These are phyloP conservation scores for Volvox reticuliferus DNA, from an alignment of 139 green algal genomes.

Conservation along the genomic window DNA sequence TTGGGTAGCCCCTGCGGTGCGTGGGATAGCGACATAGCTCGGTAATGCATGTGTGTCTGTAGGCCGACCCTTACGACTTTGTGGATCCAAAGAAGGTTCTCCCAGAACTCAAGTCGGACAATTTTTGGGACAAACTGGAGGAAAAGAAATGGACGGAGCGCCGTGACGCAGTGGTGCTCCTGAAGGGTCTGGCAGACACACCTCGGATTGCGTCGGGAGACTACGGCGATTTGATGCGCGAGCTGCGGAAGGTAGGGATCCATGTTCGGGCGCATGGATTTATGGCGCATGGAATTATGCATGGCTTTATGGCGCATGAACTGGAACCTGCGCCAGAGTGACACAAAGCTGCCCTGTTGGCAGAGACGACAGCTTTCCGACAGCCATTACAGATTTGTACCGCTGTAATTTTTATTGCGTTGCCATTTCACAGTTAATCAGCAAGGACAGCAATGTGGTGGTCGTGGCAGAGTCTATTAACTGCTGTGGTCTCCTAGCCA, in stretches of 20 bases:
- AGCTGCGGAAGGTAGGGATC: conserved; percentile 80
- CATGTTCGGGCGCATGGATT: background rate
- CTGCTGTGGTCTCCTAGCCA: conserved; percentile 71
- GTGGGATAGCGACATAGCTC: too few relatives aligned
- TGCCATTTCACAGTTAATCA: conserved; percentile 42
- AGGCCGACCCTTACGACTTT: conserved; percentile 88
- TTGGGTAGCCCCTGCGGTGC: background rate
- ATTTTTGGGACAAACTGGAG: conserved; percentile 86
- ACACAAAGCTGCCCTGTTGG: too few relatives aligned
- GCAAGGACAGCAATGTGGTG: conserved; percentile 89
- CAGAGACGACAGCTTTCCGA: too few relatives aligned
- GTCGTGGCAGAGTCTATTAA: conserved; percentile 80
- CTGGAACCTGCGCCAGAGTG: too few relatives aligned
- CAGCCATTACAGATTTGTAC: too few relatives aligned
- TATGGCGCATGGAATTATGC: too few relatives aligned
- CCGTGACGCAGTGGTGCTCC: conserved; percentile 74
- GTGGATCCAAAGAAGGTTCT: conserved; percentile 75
- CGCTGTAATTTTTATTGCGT: too few relatives aligned
- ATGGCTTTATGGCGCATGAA: too few relatives aligned
- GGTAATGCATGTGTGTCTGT: background rate
- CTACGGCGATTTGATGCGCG: conserved; percentile 79
- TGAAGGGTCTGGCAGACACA: conserved; percentile 71
- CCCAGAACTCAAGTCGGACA: conserved; percentile 55
- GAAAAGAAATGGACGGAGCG: conserved; percentile 92
- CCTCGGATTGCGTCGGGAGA: conserved; percentile 71